phyloP scores from a whole-genome alignment of 257 asterid species.

The Echium plantagineum region DNA sequence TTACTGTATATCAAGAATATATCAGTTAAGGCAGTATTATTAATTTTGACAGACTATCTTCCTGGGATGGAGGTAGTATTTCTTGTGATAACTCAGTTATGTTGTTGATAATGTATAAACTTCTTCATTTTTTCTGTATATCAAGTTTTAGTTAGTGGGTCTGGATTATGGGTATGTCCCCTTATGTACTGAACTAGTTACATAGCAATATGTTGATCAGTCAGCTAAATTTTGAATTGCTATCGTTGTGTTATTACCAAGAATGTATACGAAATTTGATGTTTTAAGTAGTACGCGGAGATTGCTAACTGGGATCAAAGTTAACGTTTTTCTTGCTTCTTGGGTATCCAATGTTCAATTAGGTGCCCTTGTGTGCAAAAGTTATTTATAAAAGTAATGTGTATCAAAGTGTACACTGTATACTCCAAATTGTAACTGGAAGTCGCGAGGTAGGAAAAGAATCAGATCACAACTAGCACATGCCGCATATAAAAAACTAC shows the following conservation, averaged over 20 bases:
- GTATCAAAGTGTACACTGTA: background rate
- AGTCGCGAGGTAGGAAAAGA: background rate
- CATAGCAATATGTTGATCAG: background rate
- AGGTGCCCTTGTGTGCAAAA: background rate
- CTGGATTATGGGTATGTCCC: background rate
- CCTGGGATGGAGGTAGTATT: too few relatives aligned
- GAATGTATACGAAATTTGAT: background rate
- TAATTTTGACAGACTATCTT: too few relatives aligned
- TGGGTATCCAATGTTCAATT: background rate
- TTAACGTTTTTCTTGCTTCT: slow-evolving; percentile 1
- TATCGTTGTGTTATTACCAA: background rate
- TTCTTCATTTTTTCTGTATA: too few relatives aligned
- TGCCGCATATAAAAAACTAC: background rate
- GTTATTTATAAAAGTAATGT: background rate
- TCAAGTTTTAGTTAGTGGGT: background rate
- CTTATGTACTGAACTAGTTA: background rate
- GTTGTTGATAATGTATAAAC: too few relatives aligned
- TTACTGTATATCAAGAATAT: too few relatives aligned
- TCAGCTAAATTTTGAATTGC: background rate
- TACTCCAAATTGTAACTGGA: background rate
- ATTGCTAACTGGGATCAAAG: background rate
- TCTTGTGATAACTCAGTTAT: background rate
- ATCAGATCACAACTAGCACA: background rate
- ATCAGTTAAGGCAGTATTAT: too few relatives aligned
- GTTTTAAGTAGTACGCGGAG: too few relatives aligned